Evolutionary conservation across 768 basidiomycete genomes (phyloP), one percentile per base, ranked within the genome.

Genomic region (Psilocybe cubensis): DNA sequence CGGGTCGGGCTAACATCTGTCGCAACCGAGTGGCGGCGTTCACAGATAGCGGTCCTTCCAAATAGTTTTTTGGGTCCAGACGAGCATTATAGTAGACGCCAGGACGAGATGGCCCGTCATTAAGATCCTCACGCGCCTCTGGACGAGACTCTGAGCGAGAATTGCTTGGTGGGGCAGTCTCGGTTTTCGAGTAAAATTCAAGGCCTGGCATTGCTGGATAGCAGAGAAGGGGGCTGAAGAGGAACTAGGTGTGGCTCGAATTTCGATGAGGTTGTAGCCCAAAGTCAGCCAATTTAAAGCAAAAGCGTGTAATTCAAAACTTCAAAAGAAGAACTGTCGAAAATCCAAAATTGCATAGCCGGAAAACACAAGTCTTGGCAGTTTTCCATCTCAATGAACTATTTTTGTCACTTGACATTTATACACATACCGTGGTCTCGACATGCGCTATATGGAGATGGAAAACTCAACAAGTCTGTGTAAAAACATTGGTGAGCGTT

Each of bases 11-110:
- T 8, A 87, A 77, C 80, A 87, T 74, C 62, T 88, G 86, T 40
- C 89, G 84, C 42, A 92, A 81, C 35, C 89, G 82, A 0, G 89
- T 92, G 6, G 88, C 80, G 17, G 89, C 81, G 65, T 90, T 86
- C 56, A 72, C 66, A 1, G 89, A 91, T 6, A 91, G 73, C 3
- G 88, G 86, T 1, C 88, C 89, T 6, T 89, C 81, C 43, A 87
- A 67, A 69, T 79, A 91, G 68, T 89, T 87, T 66, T 79, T 79
- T 23, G 88, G 85, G 68, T 89, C 85, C 14, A 91, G 72, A 27
- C 88, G 87, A 45, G 88, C 53, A 66, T 90, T 91, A 68, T 85
- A 83, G 70, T 89, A 91, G 1, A 55, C 59, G 25, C 45, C 58
- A 31, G 41, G 43, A 8, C 25, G 23, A n/a, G 58, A 42, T 10